A percentile compares a stretch with the other conserved stretches of the same genome.
Evolutionary conservation across 257 asterid genomes (phyloP).

Genomic region (Solanum tacnaense): DNA sequence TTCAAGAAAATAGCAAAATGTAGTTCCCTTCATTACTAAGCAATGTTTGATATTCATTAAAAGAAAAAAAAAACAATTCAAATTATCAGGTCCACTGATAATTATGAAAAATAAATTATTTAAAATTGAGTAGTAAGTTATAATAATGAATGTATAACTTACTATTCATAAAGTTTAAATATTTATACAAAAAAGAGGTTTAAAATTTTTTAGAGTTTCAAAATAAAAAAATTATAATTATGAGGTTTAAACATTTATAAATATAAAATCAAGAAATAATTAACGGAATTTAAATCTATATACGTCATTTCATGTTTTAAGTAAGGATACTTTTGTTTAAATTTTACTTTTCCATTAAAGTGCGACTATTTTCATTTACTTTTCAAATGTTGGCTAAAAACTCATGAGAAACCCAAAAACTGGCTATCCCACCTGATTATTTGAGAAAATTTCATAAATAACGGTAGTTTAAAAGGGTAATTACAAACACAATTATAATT

Average conservation of each 20-base stretch:
- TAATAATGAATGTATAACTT: neutral
- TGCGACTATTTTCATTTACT: neutral
- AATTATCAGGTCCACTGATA: neutral
- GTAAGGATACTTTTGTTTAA: neutral
- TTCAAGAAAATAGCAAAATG: neutral
- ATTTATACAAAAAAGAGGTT: neutral
- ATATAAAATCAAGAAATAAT: no score
- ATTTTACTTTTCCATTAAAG: no score
- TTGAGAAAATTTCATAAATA: neutral
- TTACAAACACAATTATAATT: neutral
- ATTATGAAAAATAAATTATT: neutral
- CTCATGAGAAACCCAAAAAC: no score
- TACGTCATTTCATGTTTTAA: neutral
- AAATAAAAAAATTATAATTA: no score
- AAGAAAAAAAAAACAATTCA: neutral
- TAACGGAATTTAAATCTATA: no score
- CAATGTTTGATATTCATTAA: neutral
- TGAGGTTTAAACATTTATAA: no score
- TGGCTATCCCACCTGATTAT: no score
- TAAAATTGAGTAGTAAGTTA: neutral
- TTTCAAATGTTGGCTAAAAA: no score
- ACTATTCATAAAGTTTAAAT: neutral
- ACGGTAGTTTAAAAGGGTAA: no score
- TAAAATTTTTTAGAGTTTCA: neutral
- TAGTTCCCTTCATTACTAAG: neutral